Percentiles rank a stretch among this genome's conserved stretches.
Conservation (phyloP, 2,329 filamentous ascomycete genomes). For the Sordariomycetes sp. region DNA sequence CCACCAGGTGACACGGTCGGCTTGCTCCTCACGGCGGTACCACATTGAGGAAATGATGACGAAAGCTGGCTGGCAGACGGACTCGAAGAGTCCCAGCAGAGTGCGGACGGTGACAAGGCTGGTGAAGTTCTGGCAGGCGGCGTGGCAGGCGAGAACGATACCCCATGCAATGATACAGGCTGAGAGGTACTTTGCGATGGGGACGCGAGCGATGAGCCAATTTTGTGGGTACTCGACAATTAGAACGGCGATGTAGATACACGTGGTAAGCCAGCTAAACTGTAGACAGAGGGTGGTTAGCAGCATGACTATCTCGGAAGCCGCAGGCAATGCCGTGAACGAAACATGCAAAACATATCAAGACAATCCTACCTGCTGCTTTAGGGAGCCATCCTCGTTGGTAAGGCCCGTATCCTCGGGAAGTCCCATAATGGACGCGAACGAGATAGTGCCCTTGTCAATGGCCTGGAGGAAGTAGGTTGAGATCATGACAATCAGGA, state of each 20-base stretch:
- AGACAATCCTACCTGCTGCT: slow-evolving; percentile 10
- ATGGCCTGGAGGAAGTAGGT: slow-evolving; percentile 59
- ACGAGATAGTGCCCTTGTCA: slow-evolving; percentile 57
- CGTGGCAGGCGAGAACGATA: slow-evolving; percentile 45
- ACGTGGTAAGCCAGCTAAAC: slow-evolving; percentile 63
- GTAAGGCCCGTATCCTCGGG: slow-evolving; percentile 34
- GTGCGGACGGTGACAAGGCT: slow-evolving; percentile 51
- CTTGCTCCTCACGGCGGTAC: slow-evolving; percentile 61
- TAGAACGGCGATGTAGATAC: slow-evolving; percentile 63
- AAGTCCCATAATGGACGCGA: slow-evolving; percentile 54
- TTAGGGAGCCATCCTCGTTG: slow-evolving; percentile 19
- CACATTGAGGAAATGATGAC: slow-evolving; percentile 58
- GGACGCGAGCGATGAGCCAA: slow-evolving; percentile 45
- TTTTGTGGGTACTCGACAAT: slow-evolving; percentile 65
- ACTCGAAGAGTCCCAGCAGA: slow-evolving; percentile 61
- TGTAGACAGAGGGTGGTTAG: slow-evolving; percentile 18
- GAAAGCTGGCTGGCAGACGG: slow-evolving; percentile 58
- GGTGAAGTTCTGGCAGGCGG: slow-evolving; percentile 49
- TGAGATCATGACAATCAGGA: slow-evolving; percentile 59
- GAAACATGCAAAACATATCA: neutral
- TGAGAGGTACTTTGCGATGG: slow-evolving; percentile 56
- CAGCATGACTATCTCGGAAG: neutral
- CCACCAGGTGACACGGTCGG: slow-evolving; percentile 58
- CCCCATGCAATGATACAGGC: slow-evolving; percentile 58
- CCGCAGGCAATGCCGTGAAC: neutral